Percentiles rank a stretch among this genome's conserved stretches.
Conservation (phyloP, 2,329 filamentous ascomycete species). For the Macroventuria anomochaeta region DNA sequence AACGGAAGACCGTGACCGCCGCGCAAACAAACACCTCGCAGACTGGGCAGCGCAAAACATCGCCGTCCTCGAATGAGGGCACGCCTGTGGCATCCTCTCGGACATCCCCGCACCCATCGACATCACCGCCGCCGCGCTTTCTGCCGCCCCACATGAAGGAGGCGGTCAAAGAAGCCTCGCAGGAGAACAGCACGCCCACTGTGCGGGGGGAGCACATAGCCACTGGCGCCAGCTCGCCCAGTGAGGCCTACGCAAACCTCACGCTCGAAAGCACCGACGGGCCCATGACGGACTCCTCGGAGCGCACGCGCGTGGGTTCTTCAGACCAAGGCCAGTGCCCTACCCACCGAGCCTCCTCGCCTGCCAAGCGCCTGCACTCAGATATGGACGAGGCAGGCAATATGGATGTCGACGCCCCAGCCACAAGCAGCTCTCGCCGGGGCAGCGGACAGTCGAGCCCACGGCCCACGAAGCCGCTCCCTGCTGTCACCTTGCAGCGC, state of each 20-base stretch:
- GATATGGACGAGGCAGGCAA: conserved; percentile 58
- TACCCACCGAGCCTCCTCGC: conserved; percentile 56
- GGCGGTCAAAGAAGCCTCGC: conserved; percentile 53
- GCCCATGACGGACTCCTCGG: conserved; percentile 34
- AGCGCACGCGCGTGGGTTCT: conserved; percentile 26
- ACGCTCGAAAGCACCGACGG: conserved; percentile 55
- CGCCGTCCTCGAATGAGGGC: conserved; percentile 45
- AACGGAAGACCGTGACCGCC: conserved; percentile 54
- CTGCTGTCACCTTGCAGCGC: conserved; percentile 29
- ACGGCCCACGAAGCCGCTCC: conserved; percentile 35
- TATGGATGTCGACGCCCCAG: conserved; percentile 45
- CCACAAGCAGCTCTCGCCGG: conserved; percentile 21
- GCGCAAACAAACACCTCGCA: conserved; percentile 23
- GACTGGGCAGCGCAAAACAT: conserved; percentile 17
- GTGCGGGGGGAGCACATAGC: conserved; percentile 47
- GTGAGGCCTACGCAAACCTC: conserved; percentile 60
- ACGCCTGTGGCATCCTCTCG: conserved; percentile 40
- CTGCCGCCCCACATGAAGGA: conserved; percentile 64
- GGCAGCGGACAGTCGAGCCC: conserved; percentile 37
- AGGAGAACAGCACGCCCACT: conserved; percentile 29
- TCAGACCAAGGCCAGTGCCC: conserved; percentile 25
- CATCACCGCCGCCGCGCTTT: conserved; percentile 54
- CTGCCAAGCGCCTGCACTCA: conserved; percentile 62
- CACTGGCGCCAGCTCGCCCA: conserved; percentile 55
- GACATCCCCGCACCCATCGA: conserved; percentile 48